A percentile compares a stretch with the other conserved stretches of the same genome.
phyloP scores from a whole-genome alignment of 164 flowering plant genomes.

The Cinnamomum chago region DNA sequence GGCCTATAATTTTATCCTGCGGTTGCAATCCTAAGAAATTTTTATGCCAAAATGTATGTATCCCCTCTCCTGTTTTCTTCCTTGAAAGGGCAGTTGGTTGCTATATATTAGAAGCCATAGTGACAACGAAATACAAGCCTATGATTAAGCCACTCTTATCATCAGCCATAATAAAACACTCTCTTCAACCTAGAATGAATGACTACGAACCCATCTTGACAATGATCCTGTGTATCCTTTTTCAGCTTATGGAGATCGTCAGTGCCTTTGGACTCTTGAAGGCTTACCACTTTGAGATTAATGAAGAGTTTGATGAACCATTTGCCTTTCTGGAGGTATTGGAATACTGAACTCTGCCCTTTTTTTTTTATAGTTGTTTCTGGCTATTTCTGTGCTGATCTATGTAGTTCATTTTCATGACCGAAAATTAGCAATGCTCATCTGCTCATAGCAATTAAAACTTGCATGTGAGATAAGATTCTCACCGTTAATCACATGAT shows the following conservation, averaged over 20 bases:
- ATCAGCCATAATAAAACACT: too few relatives aligned
- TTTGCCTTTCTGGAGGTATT: slow-evolving; percentile 90
- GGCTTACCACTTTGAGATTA: slow-evolving; percentile 58
- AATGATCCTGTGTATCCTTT: not conserved
- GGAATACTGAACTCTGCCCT: not conserved
- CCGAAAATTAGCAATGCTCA: not conserved
- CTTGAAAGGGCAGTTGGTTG: too few relatives aligned
- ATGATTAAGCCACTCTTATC: too few relatives aligned
- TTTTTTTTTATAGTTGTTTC: not conserved
- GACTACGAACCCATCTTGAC: not conserved
- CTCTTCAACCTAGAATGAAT: too few relatives aligned
- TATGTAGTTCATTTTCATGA: not conserved
- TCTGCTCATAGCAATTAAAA: not conserved
- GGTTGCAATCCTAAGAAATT: not conserved
- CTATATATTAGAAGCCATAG: too few relatives aligned
- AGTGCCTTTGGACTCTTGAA: slow-evolving; percentile 76
- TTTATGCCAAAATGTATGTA: not conserved
- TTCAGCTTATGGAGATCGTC: slow-evolving; percentile 79
- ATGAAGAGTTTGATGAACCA: slow-evolving; percentile 35
- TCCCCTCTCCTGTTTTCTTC: not conserved
- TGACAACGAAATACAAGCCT: too few relatives aligned
- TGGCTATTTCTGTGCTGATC: not conserved
- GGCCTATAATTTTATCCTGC: not conserved
- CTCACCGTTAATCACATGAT: too few relatives aligned
- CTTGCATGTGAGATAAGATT: not conserved